Conservation (phyloP, 768 basidiomycete species). For the Suillus weaverae region DNA sequence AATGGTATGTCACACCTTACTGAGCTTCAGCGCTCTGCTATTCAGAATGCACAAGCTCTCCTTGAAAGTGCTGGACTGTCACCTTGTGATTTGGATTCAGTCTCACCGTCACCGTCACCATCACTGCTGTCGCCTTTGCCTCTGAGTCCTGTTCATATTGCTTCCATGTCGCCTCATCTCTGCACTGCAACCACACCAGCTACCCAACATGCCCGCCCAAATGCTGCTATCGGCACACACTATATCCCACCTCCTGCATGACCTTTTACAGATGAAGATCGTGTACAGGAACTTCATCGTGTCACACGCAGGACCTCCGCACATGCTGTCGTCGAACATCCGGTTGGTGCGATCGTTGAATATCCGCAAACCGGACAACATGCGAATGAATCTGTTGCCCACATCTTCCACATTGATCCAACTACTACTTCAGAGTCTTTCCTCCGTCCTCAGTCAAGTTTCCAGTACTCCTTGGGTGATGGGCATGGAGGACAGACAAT, state of each 20-base stretch:
- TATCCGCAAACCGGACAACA: not conserved
- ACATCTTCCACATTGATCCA: not conserved
- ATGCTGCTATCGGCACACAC: not conserved
- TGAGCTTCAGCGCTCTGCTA: slow-evolving; percentile 2
- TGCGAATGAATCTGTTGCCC: not conserved
- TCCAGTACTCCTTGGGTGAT: not conserved
- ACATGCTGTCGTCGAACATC: slow-evolving; percentile 1
- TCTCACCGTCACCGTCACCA: not conserved
- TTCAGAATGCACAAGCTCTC: slow-evolving; percentile 3
- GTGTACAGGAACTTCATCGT: not conserved
- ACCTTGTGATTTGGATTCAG: not conserved
- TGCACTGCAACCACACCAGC: not conserved
- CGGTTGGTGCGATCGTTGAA: not conserved
- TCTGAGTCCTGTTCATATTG: not conserved
- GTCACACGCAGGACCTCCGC: not conserved
- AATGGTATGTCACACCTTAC: not conserved
- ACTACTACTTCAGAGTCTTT: not conserved
- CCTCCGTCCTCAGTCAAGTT: not conserved
- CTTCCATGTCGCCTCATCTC: not conserved
- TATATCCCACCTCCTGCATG: not conserved
- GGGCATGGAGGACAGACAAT: not conserved
- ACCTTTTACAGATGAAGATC: not conserved
- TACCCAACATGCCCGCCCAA: not conserved
- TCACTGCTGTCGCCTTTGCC: too few relatives aligned
- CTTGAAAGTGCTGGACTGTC: slow-evolving; percentile 9